Base-by-base conservation (phyloP, 1,139 yeast genomes). In the Yamadazyma songkhlaensis region DNA sequence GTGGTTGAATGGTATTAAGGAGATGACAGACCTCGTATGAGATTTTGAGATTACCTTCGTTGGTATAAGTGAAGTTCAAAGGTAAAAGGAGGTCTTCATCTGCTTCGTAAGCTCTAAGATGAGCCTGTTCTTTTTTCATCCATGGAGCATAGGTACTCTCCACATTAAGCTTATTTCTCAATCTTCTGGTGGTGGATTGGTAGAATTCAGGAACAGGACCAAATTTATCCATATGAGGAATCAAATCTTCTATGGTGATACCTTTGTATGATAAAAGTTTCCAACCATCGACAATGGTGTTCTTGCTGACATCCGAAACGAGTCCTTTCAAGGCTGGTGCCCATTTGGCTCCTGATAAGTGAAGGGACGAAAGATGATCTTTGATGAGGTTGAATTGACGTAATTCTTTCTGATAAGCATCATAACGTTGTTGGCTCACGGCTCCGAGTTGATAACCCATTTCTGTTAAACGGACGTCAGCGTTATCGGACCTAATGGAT, bases 401-500 rank as follows among this genome's bases (percentile, higher is more conserved):
- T 46, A 66, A 60, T 48, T 86, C 92, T 0, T 51, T 37, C 1
- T 45, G 43, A 53, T 64, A 85, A 21, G 64, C 63, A 0, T 49
- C 36, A 75, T 81, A 85, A 45, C 98, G 72, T 4, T 61, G 61
- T 23, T 78, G 74, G 2, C 78, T 51, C 0, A 92, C 84, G 3
- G 83, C 83, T 0, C 97, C 97, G 0, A 74, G 59, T 1, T 67
- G 52, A 36, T 74, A 66, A 1, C 96, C 98, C 44, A 67, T 60
- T 40, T 72, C 78, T 0, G 97, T 90, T 38, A 94, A 64, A 42
- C 99, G 67, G 40, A 73, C 58, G 54, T 94, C 97, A 0, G 99
- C 98, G 63, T 92, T 94, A 58, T 94, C 98, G 1, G 96, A 81
- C 41, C 99, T 72, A 7, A 89, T 84, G 22, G 90, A 82, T 31